A percentile compares a stretch with the other conserved stretches of the same genome.
Evolutionary conservation across 1,139 yeast genomes (phyloP).

Genomic region (Candida pseudoviswanathii): DNA sequence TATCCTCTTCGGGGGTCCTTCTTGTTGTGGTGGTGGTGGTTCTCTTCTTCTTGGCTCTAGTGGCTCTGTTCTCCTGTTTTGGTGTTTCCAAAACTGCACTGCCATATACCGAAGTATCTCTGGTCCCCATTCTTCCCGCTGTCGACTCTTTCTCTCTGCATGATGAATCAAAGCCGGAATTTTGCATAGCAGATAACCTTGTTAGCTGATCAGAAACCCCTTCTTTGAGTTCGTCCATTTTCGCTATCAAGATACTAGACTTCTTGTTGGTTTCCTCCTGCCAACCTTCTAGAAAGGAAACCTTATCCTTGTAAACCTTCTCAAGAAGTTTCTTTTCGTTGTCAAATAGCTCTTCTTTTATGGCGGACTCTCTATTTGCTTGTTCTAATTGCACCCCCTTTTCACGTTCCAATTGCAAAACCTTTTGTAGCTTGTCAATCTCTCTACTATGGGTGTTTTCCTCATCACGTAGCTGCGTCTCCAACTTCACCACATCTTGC

Average conservation of each 20-base stretch:
- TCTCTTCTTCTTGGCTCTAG: neutral
- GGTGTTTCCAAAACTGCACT: too few relatives aligned
- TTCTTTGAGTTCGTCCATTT: neutral
- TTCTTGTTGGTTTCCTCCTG: neutral
- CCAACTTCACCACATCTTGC: neutral
- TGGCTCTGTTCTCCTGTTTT: neutral
- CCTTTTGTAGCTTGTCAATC: neutral
- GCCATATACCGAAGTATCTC: neutral
- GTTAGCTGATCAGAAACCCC: neutral
- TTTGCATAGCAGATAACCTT: neutral
- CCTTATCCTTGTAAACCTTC: neutral
- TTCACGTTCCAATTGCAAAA: neutral
- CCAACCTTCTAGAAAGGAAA: neutral
- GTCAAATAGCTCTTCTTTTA: neutral
- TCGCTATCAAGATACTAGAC: neutral
- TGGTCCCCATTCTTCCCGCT: too few relatives aligned
- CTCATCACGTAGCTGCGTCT: neutral
- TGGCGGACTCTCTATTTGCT: neutral
- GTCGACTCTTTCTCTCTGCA: neutral
- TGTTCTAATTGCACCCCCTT: neutral
- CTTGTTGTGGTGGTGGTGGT: neutral
- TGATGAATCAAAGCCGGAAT: neutral
- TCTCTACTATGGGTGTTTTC: neutral
- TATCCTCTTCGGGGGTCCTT: neutral
- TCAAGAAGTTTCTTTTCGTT: neutral